Base-by-base conservation (phyloP, 78 protist species). In the Dictyostelium firmibasis region DNA sequence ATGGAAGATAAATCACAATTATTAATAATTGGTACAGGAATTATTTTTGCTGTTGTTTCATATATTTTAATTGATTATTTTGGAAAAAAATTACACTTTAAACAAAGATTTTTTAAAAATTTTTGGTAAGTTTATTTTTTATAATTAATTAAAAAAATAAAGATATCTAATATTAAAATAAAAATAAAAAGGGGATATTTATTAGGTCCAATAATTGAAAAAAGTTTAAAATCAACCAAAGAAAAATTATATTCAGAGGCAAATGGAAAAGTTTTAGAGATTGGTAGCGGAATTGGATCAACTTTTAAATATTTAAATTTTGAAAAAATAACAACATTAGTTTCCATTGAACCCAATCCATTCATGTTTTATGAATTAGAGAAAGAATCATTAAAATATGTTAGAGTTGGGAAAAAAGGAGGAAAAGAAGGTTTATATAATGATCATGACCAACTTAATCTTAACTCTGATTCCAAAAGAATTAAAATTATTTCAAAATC, bases 261-360 rank as follows among this genome's bases (percentile, higher is more conserved):
- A 20, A 23, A 16, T 44, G 93, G 93, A 23, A 53, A 41, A 23
- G 93, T 88, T 7, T 81, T 88, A 50, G 93, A 88, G 27, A 78
- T 88, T 25, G 93, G 93, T 27, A 35, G 62, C 10, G 93, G 93
- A 44, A 44, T 27, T 7, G 93, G 86, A 36, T 74, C 85, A 27
- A 82, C 93, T 4, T 81, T 88, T 13, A 81, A 79, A 44, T 88
- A 60, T 33, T 67, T 88, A 7, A 64, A 23, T 1, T 64, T 18
- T 35, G 33, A 62, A 36, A 43, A 43, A 4, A 67, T 67, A 27
- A 20, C 75, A 8, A 23, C 3, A 0, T 64, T 88, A 13, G 16
- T 81, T 1, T 44, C 69, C 7, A n/a, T 88, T 25, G 93, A 88
- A 44, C 93, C 85, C 2, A 88, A 88, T 69, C 93, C 83, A 44